These are phyloP conservation scores for Endocladia muricata DNA, from an alignment of 31 red algal species.

Conservation along the genomic window DNA sequence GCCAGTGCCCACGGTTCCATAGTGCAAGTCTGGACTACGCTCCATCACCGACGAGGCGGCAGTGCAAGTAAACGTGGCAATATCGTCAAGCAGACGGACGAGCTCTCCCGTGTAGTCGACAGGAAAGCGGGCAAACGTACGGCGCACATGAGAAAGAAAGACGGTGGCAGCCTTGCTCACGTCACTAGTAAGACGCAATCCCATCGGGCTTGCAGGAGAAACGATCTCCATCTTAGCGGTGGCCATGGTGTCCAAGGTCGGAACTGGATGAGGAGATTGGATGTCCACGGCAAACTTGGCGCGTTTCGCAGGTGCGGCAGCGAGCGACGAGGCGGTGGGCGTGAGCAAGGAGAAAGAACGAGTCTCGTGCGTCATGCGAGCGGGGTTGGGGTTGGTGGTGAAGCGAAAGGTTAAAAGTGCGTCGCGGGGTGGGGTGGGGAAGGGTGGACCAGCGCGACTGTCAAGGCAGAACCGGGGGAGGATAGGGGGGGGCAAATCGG, in stretches of 20 bases:
- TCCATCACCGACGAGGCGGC: conserved; percentile 59
- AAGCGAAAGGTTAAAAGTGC: background rate
- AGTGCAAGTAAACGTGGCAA: conserved; percentile 74
- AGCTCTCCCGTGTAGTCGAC: conserved; percentile 94
- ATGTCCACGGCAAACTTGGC: background rate
- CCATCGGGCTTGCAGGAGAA: conserved; percentile 73
- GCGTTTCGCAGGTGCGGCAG: conserved; percentile 33
- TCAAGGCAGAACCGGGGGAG: too few species aligned
- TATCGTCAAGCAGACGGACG: conserved; percentile 94
- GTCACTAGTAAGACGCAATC: conserved; percentile 60
- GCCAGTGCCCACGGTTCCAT: conserved; percentile 32
- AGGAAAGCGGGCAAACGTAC: conserved; percentile 73
- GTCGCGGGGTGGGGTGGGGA: background rate
- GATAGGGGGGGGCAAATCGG: too few species aligned
- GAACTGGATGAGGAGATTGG: background rate
- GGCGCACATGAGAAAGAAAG: conserved; percentile 91
- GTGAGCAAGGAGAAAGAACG: conserved; percentile 38
- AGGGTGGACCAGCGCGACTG: too few species aligned
- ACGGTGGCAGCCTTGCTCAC: conserved; percentile 82
- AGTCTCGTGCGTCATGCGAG: conserved; percentile 10
- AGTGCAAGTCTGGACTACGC: conserved; percentile 12
- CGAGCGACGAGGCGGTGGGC: conserved; percentile 41
- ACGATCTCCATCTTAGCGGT: conserved; percentile 71
- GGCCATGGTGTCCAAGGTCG: conserved; percentile 18
- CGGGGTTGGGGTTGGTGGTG: background rate